Base-by-base conservation (phyloP, 1,139 yeast genomes). In the Yarrowia galli region DNA sequence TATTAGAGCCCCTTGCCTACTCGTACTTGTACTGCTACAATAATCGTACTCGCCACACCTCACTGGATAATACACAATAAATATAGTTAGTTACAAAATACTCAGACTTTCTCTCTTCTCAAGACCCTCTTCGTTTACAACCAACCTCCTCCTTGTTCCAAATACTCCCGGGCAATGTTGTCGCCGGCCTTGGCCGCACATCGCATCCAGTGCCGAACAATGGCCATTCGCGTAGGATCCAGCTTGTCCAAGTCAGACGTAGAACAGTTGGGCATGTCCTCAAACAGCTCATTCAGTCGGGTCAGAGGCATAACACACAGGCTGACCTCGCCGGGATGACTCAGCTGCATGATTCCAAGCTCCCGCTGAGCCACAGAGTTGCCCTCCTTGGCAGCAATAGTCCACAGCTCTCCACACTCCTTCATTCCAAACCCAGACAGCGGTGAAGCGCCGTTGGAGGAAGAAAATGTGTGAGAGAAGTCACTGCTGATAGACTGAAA, bases 121-220 rank as follows among this genome's bases (percentile, higher is more conserved):
- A 28, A 28, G 32, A 28, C 32, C 32, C 32, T 28, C 32, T 28
- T 28, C 32, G 32, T 16, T 20, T 20, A 58, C 42, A 43, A 32
- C 51, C 64, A 58, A 10, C 51, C 51, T 28, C 64, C 64, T 43
- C 42, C 64, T 67, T 74, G 76, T 65, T 69, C 69, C 48, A 76
- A 68, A 67, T 75, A 76, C 67, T 75, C 77, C 16, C 69, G 70
- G 7, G 78, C 78, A 68, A 76, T 75, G 36, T 71, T 74, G 67
- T 76, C 78, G 2, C 77, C 78, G n/a, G 70, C 71, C 22, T 68
- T 68, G 9, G 78, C 75, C 2, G 78, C 78, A 35, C 68, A 69
- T n/a, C 71, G 64, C 78, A 76, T 76, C 77, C 77, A 75, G 51
- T 75, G 77, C 68, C 74, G 73, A 48, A 75, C 71, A 5, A 76